phyloP scores from a whole-genome alignment of 2,329 filamentous ascomycete species.

The Fusarium nematophilum region DNA sequence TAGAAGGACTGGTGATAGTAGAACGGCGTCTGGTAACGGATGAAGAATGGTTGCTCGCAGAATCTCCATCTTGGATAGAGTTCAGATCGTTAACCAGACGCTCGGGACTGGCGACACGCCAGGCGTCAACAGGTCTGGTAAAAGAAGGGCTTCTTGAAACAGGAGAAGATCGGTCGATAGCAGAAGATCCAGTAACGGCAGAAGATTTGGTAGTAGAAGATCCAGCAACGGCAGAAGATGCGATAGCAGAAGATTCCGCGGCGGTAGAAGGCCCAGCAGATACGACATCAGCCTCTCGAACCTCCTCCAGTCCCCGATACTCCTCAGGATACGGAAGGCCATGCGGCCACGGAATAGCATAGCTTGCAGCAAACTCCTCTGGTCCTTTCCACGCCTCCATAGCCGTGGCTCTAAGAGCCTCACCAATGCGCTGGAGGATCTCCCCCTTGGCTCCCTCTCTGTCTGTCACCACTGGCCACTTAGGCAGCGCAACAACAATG shows the following conservation, averaged over 20 bases:
- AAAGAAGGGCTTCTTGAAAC: too few relatives aligned
- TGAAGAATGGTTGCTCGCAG: too few relatives aligned
- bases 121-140: too few relatives aligned
- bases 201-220: neutral
- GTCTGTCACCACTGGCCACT: conserved; percentile 1
- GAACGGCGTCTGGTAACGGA: too few relatives aligned
- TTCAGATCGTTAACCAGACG: too few relatives aligned
- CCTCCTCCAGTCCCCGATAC: neutral
- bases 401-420: conserved; percentile 58
- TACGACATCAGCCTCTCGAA: too few relatives aligned
- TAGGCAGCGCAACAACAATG: conserved; percentile 65
- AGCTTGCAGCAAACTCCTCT: conserved; percentile 50
- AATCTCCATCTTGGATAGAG: too few relatives aligned
- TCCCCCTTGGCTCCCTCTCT: too few relatives aligned
- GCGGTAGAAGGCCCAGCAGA: neutral
- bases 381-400: conserved; percentile 44
- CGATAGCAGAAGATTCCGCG: neutral
- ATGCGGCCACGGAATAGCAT: conserved; percentile 68
- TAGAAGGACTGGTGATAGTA: too few relatives aligned
- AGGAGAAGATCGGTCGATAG: too few relatives aligned
- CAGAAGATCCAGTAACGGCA: neutral
- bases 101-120: too few relatives aligned
- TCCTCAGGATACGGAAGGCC: conserved; percentile 11
- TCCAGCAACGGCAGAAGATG: neutral
- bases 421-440: conserved; percentile 47